Base-by-base conservation (phyloP, 345 rosid species). In the Odontarrhena argentea region DNA sequence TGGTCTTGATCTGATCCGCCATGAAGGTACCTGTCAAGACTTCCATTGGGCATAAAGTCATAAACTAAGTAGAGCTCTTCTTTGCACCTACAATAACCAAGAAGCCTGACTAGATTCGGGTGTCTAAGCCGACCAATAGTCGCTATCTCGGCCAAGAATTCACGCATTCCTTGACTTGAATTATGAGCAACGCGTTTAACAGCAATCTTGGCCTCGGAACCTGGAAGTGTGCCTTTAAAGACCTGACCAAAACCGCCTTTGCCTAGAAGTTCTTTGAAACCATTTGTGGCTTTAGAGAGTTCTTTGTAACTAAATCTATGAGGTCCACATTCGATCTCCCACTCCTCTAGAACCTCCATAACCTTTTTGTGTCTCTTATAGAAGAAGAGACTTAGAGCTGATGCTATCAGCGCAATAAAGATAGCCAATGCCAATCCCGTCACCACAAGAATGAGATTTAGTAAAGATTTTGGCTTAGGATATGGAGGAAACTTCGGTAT, bases 21-120 rank as follows among this genome's bases (percentile, higher is more conserved):
- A 36, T 52, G 35, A 63, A 70, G 74, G 56, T 67, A 78, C 70
- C 32, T 62, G 74, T 84, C 86, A 43, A 84, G 81, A 58, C 89
- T 83, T 26, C 83, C 83, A 48, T 83, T 83, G 3, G 81, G 85
- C 85, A 83, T 78, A 41, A 65, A 64, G 56, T 83, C 87, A 56
- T 80, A 83, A 8, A 83, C 84, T 8, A 83, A 49, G 52, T 76
- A 65, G 60, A 83, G 78, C 44, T 76, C 81, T 43, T 75, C 81
- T 34, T 79, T 76, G 49, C 71, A 65, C 28, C 74, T 76, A 12
- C 87, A 83, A 80, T 82, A 83, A 4, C 87, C 87, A 45, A 65
- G 80, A 24, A 80, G 74, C 60, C 75, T 74, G 42, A 78, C 81
- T 2, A 82, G 80, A 49, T 80, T 84, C 34, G 77, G 74, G 38